Evolutionary conservation across 176 grass and related monocot species (phyloP).

Genomic region (Canna indica): DNA sequence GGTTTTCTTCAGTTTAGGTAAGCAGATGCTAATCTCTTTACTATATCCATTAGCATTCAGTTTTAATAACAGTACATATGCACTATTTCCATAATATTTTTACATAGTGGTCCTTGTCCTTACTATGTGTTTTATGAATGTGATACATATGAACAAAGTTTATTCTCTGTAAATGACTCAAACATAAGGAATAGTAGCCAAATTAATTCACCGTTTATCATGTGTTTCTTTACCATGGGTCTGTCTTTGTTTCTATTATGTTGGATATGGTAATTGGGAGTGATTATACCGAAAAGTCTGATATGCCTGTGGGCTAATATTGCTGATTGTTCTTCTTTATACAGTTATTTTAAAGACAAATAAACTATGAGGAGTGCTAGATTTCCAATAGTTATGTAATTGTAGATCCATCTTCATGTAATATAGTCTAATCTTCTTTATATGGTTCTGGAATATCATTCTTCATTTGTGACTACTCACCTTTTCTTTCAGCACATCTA

Average conservation of each 20-base stretch:
- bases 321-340: too few relatives aligned
- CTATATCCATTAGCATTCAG: background rate
- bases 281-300: background rate
- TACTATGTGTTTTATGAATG: too few relatives aligned
- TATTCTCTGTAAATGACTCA: too few relatives aligned
- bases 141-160: too few relatives aligned
- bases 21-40: constrained; percentile 18
- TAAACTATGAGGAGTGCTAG: background rate
- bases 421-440: background rate
- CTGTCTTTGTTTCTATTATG: too few relatives aligned
- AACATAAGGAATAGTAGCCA: too few relatives aligned
- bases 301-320: background rate
- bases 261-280: background rate
- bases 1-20: constrained; percentile 98
- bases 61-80: background rate
- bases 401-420: background rate
- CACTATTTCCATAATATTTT: background rate
- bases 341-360: background rate
- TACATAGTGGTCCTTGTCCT: background rate
- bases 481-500: constrained; percentile 60
- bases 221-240: too few relatives aligned
- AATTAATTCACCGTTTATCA: too few relatives aligned
- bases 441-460: background rate
- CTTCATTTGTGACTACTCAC: background rate
- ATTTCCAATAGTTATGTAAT: background rate